phyloP scores from a whole-genome alignment of 805 yeast genomes.

The Wickerhamiella musiphila region DNA sequence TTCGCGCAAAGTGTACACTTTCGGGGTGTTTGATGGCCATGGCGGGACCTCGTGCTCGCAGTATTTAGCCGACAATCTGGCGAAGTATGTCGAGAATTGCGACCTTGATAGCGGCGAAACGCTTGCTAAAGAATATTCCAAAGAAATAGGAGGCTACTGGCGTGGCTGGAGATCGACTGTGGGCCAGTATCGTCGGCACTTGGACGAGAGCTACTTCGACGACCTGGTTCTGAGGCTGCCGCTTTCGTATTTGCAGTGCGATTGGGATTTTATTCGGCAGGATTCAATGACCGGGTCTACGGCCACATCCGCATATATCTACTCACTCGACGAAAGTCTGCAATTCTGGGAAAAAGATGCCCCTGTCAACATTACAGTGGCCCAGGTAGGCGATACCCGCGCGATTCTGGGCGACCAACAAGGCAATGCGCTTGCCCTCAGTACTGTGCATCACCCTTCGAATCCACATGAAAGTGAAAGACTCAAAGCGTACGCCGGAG shows the following conservation, averaged over 20 bases:
- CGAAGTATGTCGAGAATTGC: conserved; percentile 31
- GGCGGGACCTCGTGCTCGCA: conserved; percentile 69
- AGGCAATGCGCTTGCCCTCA: conserved; percentile 66
- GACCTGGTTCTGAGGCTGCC: conserved; percentile 47
- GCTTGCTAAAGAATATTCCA: conserved; percentile 37
- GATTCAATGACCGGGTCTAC: conserved; percentile 40
- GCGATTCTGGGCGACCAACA: conserved; percentile 67
- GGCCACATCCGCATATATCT: conserved; percentile 46
- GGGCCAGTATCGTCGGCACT: conserved; percentile 20
- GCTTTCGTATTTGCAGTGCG: conserved; percentile 47
- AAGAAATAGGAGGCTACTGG: conserved; percentile 73
- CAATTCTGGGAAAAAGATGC: conserved; percentile 48
- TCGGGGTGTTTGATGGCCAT: conserved; percentile 84
- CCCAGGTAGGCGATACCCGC: conserved; percentile 87
- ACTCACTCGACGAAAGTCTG: conserved; percentile 25
- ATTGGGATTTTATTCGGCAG: conserved; percentile 32
- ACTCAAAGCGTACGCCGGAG: conserved; percentile 43
- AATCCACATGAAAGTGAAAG: conserved; percentile 63
- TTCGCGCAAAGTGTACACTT: conserved; percentile 35
- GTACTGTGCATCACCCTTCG: conserved; percentile 74
- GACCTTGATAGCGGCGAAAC: conserved; percentile 25
- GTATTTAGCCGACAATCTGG: conserved; percentile 39
- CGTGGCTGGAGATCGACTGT: conserved; percentile 42
- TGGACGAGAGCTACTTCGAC: conserved; percentile 23
- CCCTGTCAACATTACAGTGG: conserved; percentile 50